Percentiles rank a stretch among this genome's conserved stretches.
phyloP scores from a whole-genome alignment of 163 green algal species.

The Prototheca wickerhamii region DNA sequence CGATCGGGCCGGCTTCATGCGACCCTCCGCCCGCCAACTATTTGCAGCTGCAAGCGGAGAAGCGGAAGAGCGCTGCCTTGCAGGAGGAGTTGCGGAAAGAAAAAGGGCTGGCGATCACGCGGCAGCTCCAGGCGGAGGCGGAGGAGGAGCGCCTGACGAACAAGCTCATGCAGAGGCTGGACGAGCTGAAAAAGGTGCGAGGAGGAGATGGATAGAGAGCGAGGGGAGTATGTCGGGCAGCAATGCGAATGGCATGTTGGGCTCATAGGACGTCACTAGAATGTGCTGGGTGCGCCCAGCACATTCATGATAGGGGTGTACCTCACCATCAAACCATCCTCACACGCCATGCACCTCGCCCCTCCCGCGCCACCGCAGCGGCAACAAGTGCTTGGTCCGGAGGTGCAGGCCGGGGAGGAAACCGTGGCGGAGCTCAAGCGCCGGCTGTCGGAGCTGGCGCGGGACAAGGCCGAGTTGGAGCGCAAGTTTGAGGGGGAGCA shows the following conservation, averaged over 20 bases:
- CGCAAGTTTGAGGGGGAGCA: constrained; percentile 4
- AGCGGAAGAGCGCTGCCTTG: neutral
- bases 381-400: neutral
- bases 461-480: constrained; percentile 10
- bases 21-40: too few species aligned
- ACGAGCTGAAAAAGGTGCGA: constrained; percentile 8
- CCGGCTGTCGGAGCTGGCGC: neutral
- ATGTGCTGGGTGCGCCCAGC: too few species aligned
- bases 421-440: constrained; percentile 3
- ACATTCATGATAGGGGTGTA: too few species aligned
- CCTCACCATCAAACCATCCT: too few species aligned
- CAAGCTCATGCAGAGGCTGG: constrained; percentile 10
- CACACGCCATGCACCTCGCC: too few species aligned
- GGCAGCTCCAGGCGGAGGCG: neutral
- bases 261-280: too few species aligned
- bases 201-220: neutral
- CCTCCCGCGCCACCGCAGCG: neutral
- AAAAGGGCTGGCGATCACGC: neutral
- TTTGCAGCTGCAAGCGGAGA: constrained; percentile 3
- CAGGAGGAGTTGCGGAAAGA: constrained; percentile 1
- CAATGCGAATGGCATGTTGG: too few species aligned
- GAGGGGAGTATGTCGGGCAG: neutral
- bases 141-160: constrained; percentile 19
- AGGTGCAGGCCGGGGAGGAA: constrained; percentile 13
- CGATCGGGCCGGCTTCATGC: too few species aligned